Evolutionary conservation across 1,284 basidiomycete species (phyloP).

Genomic region (Boletellus dicymbophilus): DNA sequence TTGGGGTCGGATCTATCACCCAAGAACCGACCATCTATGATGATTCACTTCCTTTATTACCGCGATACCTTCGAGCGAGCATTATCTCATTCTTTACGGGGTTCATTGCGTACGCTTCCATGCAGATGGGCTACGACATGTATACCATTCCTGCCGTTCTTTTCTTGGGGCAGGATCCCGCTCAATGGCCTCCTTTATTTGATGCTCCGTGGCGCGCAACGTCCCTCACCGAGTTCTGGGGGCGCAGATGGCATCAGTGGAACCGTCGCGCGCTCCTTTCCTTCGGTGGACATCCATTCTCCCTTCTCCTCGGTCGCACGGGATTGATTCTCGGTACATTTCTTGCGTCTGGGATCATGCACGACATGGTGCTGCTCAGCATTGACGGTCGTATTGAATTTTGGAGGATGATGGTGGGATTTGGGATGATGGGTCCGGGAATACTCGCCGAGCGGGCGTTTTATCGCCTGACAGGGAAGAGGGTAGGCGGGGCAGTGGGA

Average conservation of each 20-base stretch:
- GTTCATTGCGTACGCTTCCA: not conserved
- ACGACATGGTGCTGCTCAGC: not conserved
- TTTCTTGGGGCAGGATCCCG: conserved; percentile 31
- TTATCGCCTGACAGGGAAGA: not conserved
- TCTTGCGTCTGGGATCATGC: not conserved
- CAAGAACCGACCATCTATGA: conserved; percentile 52
- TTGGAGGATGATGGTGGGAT: not conserved
- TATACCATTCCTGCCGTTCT: conserved; percentile 42
- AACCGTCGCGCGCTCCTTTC: not conserved
- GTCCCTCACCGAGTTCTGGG: not conserved
- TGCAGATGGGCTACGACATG: conserved; percentile 38
- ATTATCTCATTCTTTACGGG: conserved; percentile 36
- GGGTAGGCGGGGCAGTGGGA: not conserved
- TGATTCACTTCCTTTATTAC: conserved; percentile 37
- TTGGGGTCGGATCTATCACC: conserved; percentile 34
- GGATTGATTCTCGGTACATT: not conserved
- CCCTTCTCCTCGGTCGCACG: not conserved
- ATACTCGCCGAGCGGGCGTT: not conserved
- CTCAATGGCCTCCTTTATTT: conserved; percentile 4
- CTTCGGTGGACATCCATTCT: not conserved
- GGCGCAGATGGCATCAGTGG: not conserved
- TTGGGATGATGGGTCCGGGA: not conserved
- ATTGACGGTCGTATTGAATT: not conserved
- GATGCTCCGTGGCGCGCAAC: not conserved
- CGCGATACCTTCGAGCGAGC: conserved; percentile 44